A percentile compares a stretch with the other conserved stretches of the same genome.
Conservation (phyloP, 2,329 filamentous ascomycete genomes). For the Trichophyton benhamiae region DNA sequence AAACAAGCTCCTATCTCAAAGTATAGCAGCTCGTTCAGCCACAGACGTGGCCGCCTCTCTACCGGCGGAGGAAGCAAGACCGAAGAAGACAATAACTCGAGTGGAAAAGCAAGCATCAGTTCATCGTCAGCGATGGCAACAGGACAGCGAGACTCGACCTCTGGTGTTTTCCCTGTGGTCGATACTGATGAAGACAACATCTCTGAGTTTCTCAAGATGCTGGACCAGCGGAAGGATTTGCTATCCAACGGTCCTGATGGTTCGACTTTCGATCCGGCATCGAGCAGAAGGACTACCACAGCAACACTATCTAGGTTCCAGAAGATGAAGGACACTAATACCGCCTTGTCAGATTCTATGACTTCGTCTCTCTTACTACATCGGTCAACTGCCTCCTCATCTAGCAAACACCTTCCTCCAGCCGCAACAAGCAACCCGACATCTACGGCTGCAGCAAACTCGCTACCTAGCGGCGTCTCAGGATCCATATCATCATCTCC, state of each 20-base stretch:
- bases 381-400: constrained; percentile 55
- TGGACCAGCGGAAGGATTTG: constrained; percentile 82
- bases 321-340: constrained; percentile 77
- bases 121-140: constrained; percentile 33
- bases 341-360: constrained; percentile 82
- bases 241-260: constrained; percentile 46
- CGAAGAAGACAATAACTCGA: constrained; percentile 44
- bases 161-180: constrained; percentile 61
- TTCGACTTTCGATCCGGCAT: constrained; percentile 47
- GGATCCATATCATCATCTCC: constrained; percentile 73
- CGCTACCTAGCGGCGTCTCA: constrained; percentile 2
- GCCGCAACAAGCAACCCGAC: constrained; percentile 51
- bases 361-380: constrained; percentile 78
- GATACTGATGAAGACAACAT: constrained; percentile 83
- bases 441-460: background rate
- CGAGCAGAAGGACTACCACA: constrained; percentile 56
- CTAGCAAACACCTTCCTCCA: constrained; percentile 58
- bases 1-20: constrained; percentile 64
- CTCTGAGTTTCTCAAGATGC: constrained; percentile 76
- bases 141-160: constrained; percentile 26
- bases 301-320: constrained; percentile 77
- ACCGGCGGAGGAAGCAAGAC: constrained; percentile 54
- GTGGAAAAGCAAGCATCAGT: constrained; percentile 42
- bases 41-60: constrained; percentile 66
- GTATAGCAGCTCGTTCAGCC: constrained; percentile 90